These are phyloP conservation scores for Polytrichum formosum DNA, from an alignment of 225 moss, liverwort and hornwort genomes.

Conservation along the genomic window DNA sequence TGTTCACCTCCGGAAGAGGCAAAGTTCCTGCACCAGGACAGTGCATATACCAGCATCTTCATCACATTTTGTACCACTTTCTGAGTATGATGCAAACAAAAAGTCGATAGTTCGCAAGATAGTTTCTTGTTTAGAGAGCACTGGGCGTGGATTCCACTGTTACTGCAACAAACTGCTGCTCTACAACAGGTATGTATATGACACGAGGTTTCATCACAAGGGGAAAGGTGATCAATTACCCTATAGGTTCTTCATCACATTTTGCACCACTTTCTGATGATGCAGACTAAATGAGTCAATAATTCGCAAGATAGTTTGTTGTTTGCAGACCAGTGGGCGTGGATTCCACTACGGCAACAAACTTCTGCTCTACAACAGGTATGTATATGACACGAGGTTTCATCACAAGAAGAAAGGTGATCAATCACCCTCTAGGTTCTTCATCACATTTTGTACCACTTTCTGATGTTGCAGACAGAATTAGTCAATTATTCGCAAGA, in stretches of 20 bases:
- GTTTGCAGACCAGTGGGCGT: background rate
- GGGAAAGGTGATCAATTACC: background rate
- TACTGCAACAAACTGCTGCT: background rate
- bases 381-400: background rate
- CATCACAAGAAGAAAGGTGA: background rate
- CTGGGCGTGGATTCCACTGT: background rate
- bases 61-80: no score
- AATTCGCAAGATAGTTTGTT: no score
- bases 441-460: no score
- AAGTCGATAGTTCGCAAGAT: no score
- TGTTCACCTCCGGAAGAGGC: constrained; percentile 50
- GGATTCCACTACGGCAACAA: background rate
- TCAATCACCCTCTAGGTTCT: background rate
- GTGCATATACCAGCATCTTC: background rate
- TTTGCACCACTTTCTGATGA: no score
- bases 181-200: background rate
- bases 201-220: background rate
- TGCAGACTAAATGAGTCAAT: no score
- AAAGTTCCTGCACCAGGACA: constrained; percentile 40
- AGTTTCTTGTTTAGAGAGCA: background rate
- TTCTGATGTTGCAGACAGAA: no score
- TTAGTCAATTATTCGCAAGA: no score
- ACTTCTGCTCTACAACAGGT: background rate
- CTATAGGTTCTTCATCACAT: no score
- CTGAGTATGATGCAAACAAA: no score